phyloP scores from a whole-genome alignment of 148 eudicot species.

The Rhododendron henanense region DNA sequence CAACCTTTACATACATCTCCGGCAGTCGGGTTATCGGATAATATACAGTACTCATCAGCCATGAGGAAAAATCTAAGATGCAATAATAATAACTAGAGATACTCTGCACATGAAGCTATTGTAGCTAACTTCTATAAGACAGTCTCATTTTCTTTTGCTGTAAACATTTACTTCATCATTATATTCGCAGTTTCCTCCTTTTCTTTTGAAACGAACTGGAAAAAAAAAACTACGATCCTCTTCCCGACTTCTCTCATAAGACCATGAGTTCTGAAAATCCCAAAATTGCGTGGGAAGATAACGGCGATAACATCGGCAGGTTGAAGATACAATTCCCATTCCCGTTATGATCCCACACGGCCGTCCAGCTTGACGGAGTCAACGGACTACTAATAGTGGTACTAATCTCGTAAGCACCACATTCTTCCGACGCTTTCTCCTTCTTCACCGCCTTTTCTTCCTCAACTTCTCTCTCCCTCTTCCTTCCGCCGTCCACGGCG shows the following conservation, averaged over 20 bases:
- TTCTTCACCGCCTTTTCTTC: slow-evolving; percentile 23
- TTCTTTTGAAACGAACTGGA: background rate
- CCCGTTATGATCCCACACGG: slow-evolving; percentile 37
- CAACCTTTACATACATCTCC: background rate
- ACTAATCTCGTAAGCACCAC: background rate
- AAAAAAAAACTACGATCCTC: background rate
- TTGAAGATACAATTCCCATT: slow-evolving; percentile 28
- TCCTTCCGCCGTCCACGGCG: slow-evolving; percentile 9
- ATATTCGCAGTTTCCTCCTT: background rate
- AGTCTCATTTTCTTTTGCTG: too few relatives aligned
- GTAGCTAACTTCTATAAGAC: too few relatives aligned
- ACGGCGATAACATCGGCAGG: slow-evolving; percentile 46
- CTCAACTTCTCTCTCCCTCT: slow-evolving; percentile 16
- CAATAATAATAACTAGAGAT: too few relatives aligned
- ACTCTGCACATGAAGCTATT: too few relatives aligned
- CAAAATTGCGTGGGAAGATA: slow-evolving; percentile 42
- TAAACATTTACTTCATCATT: background rate
- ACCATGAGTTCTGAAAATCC: slow-evolving; percentile 35
- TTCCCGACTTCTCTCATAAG: slow-evolving; percentile 5
- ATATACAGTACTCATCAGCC: background rate
- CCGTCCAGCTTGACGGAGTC: slow-evolving; percentile 54
- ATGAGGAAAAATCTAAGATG: too few relatives aligned
- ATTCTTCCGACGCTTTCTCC: slow-evolving; percentile 12
- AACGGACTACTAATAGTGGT: slow-evolving; percentile 14
- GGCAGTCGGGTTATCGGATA: background rate